A percentile compares a stretch with the other conserved stretches of the same genome.
Evolutionary conservation across 2,329 filamentous ascomycete genomes (phyloP).

Genomic region (Chalaropsis ovoidea): DNA sequence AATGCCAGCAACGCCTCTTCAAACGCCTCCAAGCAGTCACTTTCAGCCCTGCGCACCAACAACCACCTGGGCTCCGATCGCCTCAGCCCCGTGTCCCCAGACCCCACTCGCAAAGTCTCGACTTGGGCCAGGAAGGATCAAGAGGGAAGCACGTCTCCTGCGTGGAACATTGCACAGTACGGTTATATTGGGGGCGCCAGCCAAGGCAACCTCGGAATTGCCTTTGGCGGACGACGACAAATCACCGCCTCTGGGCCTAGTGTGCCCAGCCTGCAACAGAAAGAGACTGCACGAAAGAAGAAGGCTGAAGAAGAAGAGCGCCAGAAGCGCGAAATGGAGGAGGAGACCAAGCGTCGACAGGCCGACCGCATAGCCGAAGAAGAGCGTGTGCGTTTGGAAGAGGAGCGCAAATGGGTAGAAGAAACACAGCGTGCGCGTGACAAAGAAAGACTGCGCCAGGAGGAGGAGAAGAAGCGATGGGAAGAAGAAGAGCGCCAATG

Average conservation of each 20-base stretch:
- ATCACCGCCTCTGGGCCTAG: constrained; percentile 74
- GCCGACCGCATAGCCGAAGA: constrained; percentile 49
- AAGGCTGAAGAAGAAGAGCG: constrained; percentile 51
- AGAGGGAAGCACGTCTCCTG: constrained; percentile 69
- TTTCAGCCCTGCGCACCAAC: constrained; percentile 43
- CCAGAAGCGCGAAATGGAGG: constrained; percentile 44
- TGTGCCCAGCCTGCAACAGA: constrained; percentile 74
- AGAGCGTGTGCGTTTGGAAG: constrained; percentile 49
- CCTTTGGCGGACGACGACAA: constrained; percentile 82
- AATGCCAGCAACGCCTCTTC: constrained; percentile 51
- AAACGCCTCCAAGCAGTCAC: constrained; percentile 35
- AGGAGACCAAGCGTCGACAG: constrained; percentile 40
- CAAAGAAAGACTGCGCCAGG: constrained; percentile 49
- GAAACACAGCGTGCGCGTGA: constrained; percentile 52
- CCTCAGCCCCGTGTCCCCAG: constrained; percentile 46
- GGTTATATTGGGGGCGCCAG: constrained; percentile 97
- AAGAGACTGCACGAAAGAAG: constrained; percentile 57
- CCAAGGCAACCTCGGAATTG: constrained; percentile 87
- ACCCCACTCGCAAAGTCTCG: constrained; percentile 43
- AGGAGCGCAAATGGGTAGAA: constrained; percentile 57
- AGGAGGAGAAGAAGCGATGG: constrained; percentile 63
- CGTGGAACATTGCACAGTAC: constrained; percentile 98
- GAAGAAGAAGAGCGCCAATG: constrained; percentile 67
- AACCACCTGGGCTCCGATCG: constrained; percentile 40
- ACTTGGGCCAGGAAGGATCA: constrained; percentile 85